Evolutionary conservation across 2,329 filamentous ascomycete species (phyloP).

Genomic region (Cordyceps cicadae): DNA sequence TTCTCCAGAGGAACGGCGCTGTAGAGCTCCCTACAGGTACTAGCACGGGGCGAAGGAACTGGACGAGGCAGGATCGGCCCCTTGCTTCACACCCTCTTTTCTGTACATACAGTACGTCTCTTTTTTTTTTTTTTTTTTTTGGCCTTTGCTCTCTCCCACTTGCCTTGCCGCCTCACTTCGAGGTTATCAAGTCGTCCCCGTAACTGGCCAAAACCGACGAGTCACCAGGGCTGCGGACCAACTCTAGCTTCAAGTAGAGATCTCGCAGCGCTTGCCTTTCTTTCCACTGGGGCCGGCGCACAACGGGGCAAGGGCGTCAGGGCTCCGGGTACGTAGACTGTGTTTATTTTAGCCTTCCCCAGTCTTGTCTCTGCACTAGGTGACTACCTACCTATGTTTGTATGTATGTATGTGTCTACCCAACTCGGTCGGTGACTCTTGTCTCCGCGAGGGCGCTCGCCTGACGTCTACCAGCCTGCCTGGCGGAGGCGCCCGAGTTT

Average conservation of each 20-base stretch:
- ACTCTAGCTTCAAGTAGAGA: background rate
- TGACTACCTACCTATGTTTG: too few species aligned
- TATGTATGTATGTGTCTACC: too few species aligned
- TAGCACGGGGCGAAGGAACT: background rate
- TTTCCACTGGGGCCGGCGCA: background rate
- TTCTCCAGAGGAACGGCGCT: background rate
- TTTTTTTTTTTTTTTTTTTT: background rate
- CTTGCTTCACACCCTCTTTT: background rate
- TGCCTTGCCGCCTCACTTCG: background rate
- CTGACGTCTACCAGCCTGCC: background rate
- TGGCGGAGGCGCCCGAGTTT: background rate
- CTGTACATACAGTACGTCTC: too few species aligned
- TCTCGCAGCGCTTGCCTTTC: constrained; percentile 1
- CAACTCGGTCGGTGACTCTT: background rate
- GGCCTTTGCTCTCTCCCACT: background rate
- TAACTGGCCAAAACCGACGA: background rate
- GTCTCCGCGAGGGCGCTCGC: background rate
- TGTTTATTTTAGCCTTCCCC: too few species aligned
- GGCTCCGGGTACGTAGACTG: too few species aligned
- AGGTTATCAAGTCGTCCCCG: background rate
- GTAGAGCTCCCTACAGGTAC: constrained; percentile 3
- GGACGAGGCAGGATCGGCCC: background rate
- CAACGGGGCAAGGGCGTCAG: too few species aligned
- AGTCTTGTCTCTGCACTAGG: too few species aligned
- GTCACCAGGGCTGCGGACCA: too few species aligned